Evolutionary conservation across 257 asterid species (phyloP).

Genomic region (Hygrophila difformis): DNA sequence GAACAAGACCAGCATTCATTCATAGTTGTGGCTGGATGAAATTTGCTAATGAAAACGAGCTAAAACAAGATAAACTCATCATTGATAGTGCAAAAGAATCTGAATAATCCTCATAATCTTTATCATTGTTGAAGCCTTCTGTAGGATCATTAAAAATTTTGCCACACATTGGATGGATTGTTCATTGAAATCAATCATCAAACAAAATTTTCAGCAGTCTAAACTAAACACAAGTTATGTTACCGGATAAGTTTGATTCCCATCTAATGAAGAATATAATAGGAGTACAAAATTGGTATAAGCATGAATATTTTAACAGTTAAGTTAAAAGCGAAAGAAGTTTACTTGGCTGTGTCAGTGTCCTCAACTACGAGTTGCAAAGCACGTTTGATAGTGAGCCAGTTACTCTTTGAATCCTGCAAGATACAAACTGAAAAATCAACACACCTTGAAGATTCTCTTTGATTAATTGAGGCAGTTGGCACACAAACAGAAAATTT

Average conservation of each 20-base stretch:
- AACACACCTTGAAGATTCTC: conserved; percentile 12
- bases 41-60: not conserved
- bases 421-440: conserved; percentile 17
- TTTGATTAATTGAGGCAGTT: conserved; percentile 6
- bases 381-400: conserved; percentile 80
- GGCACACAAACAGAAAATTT: conserved; percentile 5
- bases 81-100: not conserved
- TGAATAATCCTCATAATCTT: not conserved
- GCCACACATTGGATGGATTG: not conserved
- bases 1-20: no score
- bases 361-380: conserved; percentile 84
- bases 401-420: conserved; percentile 88
- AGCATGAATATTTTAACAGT: no score
- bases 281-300: no score
- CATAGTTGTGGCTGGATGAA: not conserved
- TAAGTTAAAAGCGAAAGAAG: conserved; percentile 12
- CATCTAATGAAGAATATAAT: no score
- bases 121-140: not conserved
- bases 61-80: not conserved
- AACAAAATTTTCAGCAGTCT: not conserved
- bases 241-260: not conserved
- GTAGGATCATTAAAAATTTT: not conserved
- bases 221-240: no score
- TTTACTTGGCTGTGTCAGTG: conserved; percentile 77
- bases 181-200: not conserved